Percentiles rank a stretch among this genome's conserved stretches.
Evolutionary conservation across 1,139 yeast species (phyloP).

Genomic region (Magnusiomyces suaveolens): DNA sequence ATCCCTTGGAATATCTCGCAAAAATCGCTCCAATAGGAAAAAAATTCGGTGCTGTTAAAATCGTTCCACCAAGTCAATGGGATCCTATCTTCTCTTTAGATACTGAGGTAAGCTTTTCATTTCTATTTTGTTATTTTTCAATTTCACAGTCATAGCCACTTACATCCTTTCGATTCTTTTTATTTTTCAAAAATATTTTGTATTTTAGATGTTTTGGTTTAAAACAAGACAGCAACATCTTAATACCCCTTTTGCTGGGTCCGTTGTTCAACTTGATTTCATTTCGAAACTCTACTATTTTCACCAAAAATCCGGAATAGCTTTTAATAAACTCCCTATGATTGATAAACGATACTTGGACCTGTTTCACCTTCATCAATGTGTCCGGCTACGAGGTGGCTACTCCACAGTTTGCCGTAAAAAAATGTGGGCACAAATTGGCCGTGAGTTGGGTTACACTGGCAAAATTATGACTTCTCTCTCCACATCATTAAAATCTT

Average conservation of each 20-base stretch:
- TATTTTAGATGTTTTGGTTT: slow-evolving; percentile 35
- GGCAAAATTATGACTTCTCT: slow-evolving; percentile 63
- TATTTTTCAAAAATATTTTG: background rate
- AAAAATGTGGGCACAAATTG: slow-evolving; percentile 40
- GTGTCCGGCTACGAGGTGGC: slow-evolving; percentile 35
- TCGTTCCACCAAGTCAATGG: slow-evolving; percentile 45
- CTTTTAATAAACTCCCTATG: slow-evolving; percentile 28
- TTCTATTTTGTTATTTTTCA: slow-evolving; percentile 28
- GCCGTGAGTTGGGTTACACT: slow-evolving; percentile 66
- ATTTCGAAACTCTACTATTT: slow-evolving; percentile 28
- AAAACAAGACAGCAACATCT: slow-evolving; percentile 45
- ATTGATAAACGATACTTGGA: slow-evolving; percentile 34
- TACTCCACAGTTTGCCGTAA: slow-evolving; percentile 33
- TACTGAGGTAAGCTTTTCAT: slow-evolving; percentile 35
- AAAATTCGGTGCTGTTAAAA: slow-evolving; percentile 62
- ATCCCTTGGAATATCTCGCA: slow-evolving; percentile 42
- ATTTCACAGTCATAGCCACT: background rate
- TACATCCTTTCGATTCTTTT: background rate
- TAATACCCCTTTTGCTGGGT: slow-evolving; percentile 31
- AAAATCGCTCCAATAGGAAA: slow-evolving; percentile 40
- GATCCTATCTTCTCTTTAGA: slow-evolving; percentile 38
- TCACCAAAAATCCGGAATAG: slow-evolving; percentile 28
- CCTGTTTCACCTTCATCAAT: slow-evolving; percentile 30
- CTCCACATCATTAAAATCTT: slow-evolving; percentile 55
- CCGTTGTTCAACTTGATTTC: slow-evolving; percentile 25